Evolutionary conservation across 2,329 filamentous ascomycete species (phyloP), one percentile per base, ranked within the genome.

Genomic region (Penicillium sp.): DNA sequence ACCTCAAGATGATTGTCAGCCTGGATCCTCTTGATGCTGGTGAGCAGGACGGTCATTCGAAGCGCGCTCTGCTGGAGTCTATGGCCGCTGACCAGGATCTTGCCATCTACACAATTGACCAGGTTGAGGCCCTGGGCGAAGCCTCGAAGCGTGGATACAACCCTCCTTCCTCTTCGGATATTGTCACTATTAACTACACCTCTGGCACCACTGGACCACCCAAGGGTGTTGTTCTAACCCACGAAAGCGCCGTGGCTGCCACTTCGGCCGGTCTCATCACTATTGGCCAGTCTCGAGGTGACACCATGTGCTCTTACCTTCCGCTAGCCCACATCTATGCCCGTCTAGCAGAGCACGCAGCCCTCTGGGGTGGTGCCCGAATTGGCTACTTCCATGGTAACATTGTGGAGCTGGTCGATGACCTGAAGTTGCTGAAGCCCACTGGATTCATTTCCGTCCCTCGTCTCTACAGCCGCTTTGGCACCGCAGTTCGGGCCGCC

Each of bases 381-480:
- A 86, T 97, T 65, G 94, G 93, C 12, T 99, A 93, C 75, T 99
- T 97, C 83, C 90, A 94, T 65, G 94, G 94, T 52, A 91, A 97
- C 69, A 88, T 97, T 59, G 71, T 89, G 12, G 89, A 89, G 60
- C 79, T 99, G 18, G 86, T 95, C 1, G 94, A 99, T 55, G 94
- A 99, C 69, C 76, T 99, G 77, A 96, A 97, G 79, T 73, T 91
- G 37, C 81, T 99, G 54, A 85, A 86, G 56, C 94, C 94, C 0
- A 94, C 89, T 12, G 82, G 83, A 11, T 91, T 99, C 73, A 86
- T 89, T 65, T 96, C 91, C 15, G 94, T 99, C 1, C 94, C 94
- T 0, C 86, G 94, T 59, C 82, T 99, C 11, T 97, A 86, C 81
- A 97, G 96, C 75, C 86, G 91, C 49, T 96, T 97, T 73, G 90